Evolutionary conservation across 208 protist genomes (phyloP).

Genomic region (Leptomonas seymouri): DNA sequence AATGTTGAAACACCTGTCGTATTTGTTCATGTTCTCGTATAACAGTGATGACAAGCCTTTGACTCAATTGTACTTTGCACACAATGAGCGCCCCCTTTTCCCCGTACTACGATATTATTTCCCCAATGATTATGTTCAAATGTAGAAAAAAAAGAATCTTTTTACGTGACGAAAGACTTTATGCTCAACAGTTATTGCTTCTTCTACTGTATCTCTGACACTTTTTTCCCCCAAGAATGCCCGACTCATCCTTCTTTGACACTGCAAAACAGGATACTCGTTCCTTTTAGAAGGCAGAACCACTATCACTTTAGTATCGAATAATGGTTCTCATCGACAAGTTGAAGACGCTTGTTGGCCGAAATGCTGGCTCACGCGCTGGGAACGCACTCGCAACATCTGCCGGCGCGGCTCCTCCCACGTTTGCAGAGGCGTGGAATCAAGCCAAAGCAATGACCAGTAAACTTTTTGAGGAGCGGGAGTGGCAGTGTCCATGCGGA

Average conservation of each 20-base stretch:
- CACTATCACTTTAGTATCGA: not conserved
- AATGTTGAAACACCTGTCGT: no score
- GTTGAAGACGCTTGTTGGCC: slow-evolving; percentile 79
- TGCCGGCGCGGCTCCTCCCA: slow-evolving; percentile 37
- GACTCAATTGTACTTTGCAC: no score
- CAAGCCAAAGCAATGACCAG: slow-evolving; percentile 65
- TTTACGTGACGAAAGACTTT: no score
- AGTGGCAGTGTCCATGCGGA: slow-evolving; percentile 92
- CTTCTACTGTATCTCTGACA: not conserved
- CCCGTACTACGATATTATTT: no score
- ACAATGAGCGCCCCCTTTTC: no score
- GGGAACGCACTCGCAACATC: slow-evolving; percentile 57
- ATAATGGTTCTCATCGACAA: slow-evolving; percentile 70
- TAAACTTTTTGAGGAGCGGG: slow-evolving; percentile 76
- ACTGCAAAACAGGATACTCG: no score
- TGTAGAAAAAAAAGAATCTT: not conserved
- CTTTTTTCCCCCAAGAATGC: not conserved
- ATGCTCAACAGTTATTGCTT: no score
- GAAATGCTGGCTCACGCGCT: slow-evolving; percentile 41
- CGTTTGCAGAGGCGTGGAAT: slow-evolving; percentile 53
- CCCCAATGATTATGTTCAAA: no score
- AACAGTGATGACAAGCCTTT: no score
- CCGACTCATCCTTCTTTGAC: no score
- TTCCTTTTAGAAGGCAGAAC: no score
- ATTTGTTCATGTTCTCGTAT: no score